Conservation (phyloP, 306 rosid species). For the Prunus campanulata region DNA sequence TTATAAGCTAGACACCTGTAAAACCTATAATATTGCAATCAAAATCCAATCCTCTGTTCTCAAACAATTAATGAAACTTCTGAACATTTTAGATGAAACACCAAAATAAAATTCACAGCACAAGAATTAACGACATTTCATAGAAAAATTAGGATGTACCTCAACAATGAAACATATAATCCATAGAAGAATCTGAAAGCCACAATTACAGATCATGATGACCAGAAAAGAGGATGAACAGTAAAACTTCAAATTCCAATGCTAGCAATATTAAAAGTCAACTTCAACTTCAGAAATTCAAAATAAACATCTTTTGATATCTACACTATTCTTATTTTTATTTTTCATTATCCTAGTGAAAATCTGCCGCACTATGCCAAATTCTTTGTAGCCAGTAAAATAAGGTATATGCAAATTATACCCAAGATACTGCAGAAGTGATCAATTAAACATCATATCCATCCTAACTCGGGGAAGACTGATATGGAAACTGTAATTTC, state of each 20-base stretch:
- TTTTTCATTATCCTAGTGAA: background rate
- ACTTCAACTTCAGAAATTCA: background rate
- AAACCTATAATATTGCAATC: no score
- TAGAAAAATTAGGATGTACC: background rate
- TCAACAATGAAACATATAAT: background rate
- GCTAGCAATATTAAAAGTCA: background rate
- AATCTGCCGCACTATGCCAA: background rate
- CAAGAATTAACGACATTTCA: background rate
- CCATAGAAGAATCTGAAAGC: slow-evolving; percentile 11
- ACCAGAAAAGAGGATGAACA: background rate
- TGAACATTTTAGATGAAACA: background rate
- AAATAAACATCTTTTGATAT: background rate
- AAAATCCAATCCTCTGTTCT: no score
- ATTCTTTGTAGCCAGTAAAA: background rate
- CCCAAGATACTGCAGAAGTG: background rate
- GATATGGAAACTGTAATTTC: background rate
- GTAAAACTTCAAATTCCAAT: background rate
- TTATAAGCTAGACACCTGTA: no score
- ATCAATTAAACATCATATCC: background rate
- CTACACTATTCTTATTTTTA: background rate
- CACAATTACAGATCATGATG: background rate
- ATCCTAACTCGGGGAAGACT: background rate
- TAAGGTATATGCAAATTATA: background rate
- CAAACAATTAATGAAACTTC: background rate
- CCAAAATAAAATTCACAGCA: background rate